These are phyloP conservation scores for Candida labiduridarum DNA, from an alignment of 1,139 yeast genomes.

Conservation along the genomic window DNA sequence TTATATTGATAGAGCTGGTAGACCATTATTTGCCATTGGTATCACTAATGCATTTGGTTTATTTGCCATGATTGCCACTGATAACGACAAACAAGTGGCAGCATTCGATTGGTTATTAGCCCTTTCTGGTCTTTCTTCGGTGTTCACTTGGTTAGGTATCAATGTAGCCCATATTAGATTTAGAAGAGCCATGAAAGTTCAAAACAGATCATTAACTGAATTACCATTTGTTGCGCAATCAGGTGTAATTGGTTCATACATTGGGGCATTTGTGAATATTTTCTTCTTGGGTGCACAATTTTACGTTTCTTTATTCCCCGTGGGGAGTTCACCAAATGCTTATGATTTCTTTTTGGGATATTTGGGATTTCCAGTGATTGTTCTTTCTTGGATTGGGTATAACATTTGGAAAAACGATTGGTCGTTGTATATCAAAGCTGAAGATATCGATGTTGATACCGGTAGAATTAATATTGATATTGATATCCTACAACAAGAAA, in stretches of 20 bases:
- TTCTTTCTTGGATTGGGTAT: conserved; percentile 41
- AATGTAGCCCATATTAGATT: conserved; percentile 37
- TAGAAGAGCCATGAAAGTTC: conserved; percentile 36
- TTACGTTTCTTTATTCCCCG: conserved; percentile 47
- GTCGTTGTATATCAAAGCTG: conserved; percentile 32
- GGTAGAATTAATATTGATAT: conserved; percentile 45
- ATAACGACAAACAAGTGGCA: conserved; percentile 31
- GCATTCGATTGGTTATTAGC: conserved; percentile 41
- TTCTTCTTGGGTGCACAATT: conserved; percentile 43
- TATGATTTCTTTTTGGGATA: conserved; percentile 37
- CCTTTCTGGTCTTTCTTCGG: conserved; percentile 39
- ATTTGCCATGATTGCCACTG: conserved; percentile 44
- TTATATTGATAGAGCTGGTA: conserved; percentile 44
- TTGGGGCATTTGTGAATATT: conserved; percentile 29
- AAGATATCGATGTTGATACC: conserved; percentile 43
- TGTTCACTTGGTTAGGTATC: conserved; percentile 41
- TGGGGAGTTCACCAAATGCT: conserved; percentile 36
- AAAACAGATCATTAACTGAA: conserved; percentile 32
- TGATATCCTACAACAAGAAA: conserved; percentile 43
- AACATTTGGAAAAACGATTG: conserved; percentile 40
- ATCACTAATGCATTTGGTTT: conserved; percentile 41
- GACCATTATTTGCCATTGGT: conserved; percentile 45
- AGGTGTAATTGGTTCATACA: conserved; percentile 39
- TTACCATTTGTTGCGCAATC: conserved; percentile 42
- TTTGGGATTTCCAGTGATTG: conserved; percentile 39